Conservation (phyloP, 2,329 filamentous ascomycete species). For the Coniella lustricola region DNA sequence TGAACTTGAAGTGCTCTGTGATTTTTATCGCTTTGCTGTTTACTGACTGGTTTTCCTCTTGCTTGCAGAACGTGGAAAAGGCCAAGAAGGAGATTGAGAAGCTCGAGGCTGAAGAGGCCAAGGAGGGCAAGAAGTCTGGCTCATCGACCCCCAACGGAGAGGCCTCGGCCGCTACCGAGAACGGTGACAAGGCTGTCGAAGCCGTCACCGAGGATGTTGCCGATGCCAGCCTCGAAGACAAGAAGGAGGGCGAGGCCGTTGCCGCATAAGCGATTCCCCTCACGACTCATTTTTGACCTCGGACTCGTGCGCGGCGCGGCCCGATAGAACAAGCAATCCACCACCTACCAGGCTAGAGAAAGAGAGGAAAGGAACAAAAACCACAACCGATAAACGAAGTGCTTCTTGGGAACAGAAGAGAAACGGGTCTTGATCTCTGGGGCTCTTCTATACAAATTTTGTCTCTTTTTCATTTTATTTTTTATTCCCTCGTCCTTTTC, state of each 20-base stretch:
- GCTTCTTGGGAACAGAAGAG: neutral
- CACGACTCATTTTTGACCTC: neutral
- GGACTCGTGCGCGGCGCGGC: neutral
- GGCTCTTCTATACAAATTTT: neutral
- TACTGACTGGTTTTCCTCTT: slow-evolving; percentile 2
- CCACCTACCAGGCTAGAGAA: no score
- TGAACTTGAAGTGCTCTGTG: no score
- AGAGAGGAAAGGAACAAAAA: no score
- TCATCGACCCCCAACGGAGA: slow-evolving; percentile 34
- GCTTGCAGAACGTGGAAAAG: slow-evolving; percentile 86
- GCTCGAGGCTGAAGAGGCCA: slow-evolving; percentile 63
- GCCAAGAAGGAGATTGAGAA: slow-evolving; percentile 92
- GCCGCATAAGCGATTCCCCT: slow-evolving; percentile 5
- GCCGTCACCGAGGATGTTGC: slow-evolving; percentile 46
- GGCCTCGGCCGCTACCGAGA: slow-evolving; percentile 20
- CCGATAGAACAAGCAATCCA: neutral
- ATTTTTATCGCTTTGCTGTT: neutral
- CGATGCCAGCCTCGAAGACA: slow-evolving; percentile 45
- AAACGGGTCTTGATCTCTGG: neutral
- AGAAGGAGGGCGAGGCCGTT: slow-evolving; percentile 34
- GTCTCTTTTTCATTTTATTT: no score
- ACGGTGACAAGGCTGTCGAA: slow-evolving; percentile 46
- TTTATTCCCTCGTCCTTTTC: no score
- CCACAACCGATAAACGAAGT: neutral
- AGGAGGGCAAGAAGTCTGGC: slow-evolving; percentile 30